Evolutionary conservation across 2,329 filamentous ascomycete species (phyloP), one percentile per base, ranked within the genome.

Genomic region (Aspergillus udagawae): DNA sequence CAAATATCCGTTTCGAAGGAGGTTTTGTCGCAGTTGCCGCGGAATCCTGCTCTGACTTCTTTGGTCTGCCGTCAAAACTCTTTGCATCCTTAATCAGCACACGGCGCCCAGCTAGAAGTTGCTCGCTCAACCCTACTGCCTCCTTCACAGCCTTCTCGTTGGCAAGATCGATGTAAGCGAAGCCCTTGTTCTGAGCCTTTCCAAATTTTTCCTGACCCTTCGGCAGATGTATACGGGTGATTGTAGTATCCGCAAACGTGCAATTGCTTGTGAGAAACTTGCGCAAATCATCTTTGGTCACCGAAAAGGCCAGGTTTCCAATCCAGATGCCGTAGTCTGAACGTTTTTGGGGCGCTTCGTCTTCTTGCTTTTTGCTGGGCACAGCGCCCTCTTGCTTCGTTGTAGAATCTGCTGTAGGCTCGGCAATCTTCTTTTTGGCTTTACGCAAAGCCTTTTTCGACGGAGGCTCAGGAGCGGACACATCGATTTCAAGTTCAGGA

Each of bases 21-120:
- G 87, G 82, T 59, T 89, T 87, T 35, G 77, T 78, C 25, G 73
- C 70, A 23, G 71, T 68, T 25, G 69, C 64, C n/a, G 64, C 62
- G 2, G 64, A 60, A 17, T 63, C 73, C 9, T 75, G 75, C 52
- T 78, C 74, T 47, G 82, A 79, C 74, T 89, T 90, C 62, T 88
- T 83, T 2, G 92, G 92, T 28, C 94, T 83, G n/a, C 93, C 94
- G 64, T 95, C 90, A 68, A 92, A 99, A 60, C 85, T 93, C 67
- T 88, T 93, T 54, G 91, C 83, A 73, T 96, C 88, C 79, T 99
- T 99, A 79, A 99, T 97, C 67, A 99, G 82, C 25, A 97, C 84
- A 60, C 88, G 87, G 53, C 94, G 87, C 20, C 90, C 88, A 45
- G 81, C 77, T 52, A 96, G 79, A 53, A 92, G 83, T 45, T 87